Base-by-base conservation (phyloP, 768 basidiomycete genomes). In the Cubamyces lactineus region DNA sequence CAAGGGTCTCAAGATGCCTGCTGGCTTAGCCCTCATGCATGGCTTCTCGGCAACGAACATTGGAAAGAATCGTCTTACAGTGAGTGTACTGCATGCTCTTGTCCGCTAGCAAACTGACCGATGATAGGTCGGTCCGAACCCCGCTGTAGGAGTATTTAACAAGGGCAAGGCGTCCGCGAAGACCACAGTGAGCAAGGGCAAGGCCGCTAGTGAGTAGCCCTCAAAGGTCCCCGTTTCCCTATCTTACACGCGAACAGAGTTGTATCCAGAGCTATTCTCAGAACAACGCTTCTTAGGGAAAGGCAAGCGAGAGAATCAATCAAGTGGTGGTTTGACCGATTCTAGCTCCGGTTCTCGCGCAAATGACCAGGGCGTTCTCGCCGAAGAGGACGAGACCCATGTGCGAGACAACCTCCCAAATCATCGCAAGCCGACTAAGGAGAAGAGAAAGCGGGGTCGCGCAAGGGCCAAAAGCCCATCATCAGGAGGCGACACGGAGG, bases 1-100 rank as follows among this genome's bases (percentile, higher is more conserved):
- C 34, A 74, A 72, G 57, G 67, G 65, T 42, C 43, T 55, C n/a
- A 80, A 74, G 47, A 58, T 78, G 11, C 77, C 82, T 9, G 73
- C 81, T 1, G 84, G 81, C 4, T 76, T 88, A 38, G 86, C 87
- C 0, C 76, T 90, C 26, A 85, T 90, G 84, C 85, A 88, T 63
- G 86, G 86, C 0, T 87, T 89, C 69, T 73, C 79, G 16, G 83
- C 88, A 0, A 81, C 80, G 5, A 88, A 86, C 63, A 79, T 90
- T 2, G 84, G 86, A 15, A 82, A 79, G 54, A 79, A 82, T 58
- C 80, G 88, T 42, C 69, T 90, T 12, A 90, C 88, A 57, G 88
- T 88, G 66, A 51, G 79, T 69, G 15, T 13, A 26, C 4, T 28
- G 12, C 24, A 3, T 9, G 21, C 28, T 28, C 24, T 1, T 26